These are phyloP conservation scores for Aspergillus brasiliensis DNA, from an alignment of 2,329 filamentous ascomycete genomes.

Conservation along the genomic window DNA sequence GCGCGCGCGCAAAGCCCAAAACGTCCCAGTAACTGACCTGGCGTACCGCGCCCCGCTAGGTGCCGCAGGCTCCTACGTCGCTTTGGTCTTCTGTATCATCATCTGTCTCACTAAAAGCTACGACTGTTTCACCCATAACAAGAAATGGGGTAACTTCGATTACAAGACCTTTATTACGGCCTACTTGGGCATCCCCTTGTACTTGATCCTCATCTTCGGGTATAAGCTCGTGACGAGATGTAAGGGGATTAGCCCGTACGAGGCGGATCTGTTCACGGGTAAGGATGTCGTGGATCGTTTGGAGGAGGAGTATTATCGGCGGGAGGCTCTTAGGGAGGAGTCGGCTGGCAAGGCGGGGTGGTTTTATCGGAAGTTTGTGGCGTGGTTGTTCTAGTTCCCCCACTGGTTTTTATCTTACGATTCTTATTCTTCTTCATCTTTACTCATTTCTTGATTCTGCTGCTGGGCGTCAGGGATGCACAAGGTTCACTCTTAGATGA, in stretches of 20 bases:
- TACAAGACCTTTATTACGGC: slow-evolving; percentile 78
- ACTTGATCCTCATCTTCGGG: slow-evolving; percentile 68
- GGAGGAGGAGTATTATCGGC: slow-evolving; percentile 66
- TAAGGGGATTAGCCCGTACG: slow-evolving; percentile 57
- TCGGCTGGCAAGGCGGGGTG: slow-evolving; percentile 42
- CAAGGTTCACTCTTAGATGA: too few species aligned
- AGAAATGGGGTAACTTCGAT: slow-evolving; percentile 60
- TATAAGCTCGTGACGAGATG: slow-evolving; percentile 63
- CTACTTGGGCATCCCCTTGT: slow-evolving; percentile 76
- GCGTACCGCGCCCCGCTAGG: slow-evolving; percentile 72
- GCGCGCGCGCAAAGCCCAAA: slow-evolving; percentile 63
- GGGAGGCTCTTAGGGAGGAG: slow-evolving; percentile 47
- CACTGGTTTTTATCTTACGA: not conserved
- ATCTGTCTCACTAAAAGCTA: slow-evolving; percentile 84
- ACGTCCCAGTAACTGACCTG: slow-evolving; percentile 57
- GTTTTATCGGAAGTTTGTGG: slow-evolving; percentile 62
- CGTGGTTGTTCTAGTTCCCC: slow-evolving; percentile 59
- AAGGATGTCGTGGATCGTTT: slow-evolving; percentile 74
- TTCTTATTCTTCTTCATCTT: not conserved
- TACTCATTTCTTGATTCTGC: too few species aligned
- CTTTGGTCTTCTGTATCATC: slow-evolving; percentile 69
- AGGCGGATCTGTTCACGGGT: slow-evolving; percentile 70
- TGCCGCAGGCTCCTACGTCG: slow-evolving; percentile 67
- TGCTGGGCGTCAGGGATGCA: too few species aligned
- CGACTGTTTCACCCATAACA: slow-evolving; percentile 63